These are phyloP conservation scores for Penicillium decumbens DNA, from an alignment of 2,329 filamentous ascomycete genomes.

Conservation along the genomic window DNA sequence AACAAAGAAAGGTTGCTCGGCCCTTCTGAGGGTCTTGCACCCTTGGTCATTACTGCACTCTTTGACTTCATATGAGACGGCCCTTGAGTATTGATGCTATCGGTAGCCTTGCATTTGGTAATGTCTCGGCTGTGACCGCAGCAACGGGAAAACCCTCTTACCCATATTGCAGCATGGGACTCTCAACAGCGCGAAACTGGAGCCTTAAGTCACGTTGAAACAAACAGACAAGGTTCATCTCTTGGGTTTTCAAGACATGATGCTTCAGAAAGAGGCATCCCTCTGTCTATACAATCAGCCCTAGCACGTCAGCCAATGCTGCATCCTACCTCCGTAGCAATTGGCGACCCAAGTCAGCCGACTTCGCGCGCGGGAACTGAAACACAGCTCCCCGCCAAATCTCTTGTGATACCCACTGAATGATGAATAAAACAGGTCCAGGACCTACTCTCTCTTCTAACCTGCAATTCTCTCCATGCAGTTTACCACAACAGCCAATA, in stretches of 20 bases:
- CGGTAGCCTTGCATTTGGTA: background rate
- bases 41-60: background rate
- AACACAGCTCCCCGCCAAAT: background rate
- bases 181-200: background rate
- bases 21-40: conserved; percentile 60
- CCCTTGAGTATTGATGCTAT: background rate
- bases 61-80: background rate
- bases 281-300: background rate
- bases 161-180: background rate
- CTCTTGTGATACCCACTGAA: conserved; percentile 11
- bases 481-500: background rate
- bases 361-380: background rate
- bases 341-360: conserved; percentile 2
- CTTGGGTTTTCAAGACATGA: background rate
- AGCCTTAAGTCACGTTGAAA: background rate
- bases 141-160: background rate
- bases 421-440: conserved; percentile 11
- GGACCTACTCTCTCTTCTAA: background rate
- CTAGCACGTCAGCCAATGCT: background rate
- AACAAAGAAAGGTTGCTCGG: conserved; percentile 88
- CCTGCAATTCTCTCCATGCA: background rate
- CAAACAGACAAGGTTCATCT: background rate
- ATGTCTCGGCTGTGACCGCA: background rate
- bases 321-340: background rate
- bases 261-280: background rate